These are phyloP conservation scores for Clonostachys rosea DNA, from an alignment of 2,329 filamentous ascomycete genomes.

Conservation along the genomic window DNA sequence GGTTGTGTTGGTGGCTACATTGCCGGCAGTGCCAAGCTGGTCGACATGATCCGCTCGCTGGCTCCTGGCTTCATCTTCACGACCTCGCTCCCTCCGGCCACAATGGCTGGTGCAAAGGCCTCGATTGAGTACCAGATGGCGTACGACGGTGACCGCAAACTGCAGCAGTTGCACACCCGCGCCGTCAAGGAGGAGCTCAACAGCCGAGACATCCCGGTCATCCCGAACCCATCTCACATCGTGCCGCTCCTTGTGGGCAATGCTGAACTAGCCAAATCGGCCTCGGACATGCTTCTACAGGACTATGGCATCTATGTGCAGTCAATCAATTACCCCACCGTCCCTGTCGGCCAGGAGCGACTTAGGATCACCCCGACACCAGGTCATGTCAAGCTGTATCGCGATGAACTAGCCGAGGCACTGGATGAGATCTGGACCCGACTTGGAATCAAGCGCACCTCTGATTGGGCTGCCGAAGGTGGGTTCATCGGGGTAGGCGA, in stretches of 20 bases:
- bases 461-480: constrained; percentile 84
- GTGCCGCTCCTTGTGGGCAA: constrained; percentile 91
- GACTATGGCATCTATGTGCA: constrained; percentile 96
- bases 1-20: constrained; percentile 98
- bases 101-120: constrained; percentile 88
- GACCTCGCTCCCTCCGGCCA: constrained; percentile 89
- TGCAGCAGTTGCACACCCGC: constrained; percentile 95
- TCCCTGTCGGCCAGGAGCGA: constrained; percentile 95
- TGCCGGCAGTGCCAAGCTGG: constrained; percentile 78
- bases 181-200: constrained; percentile 84
- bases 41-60: constrained; percentile 90
- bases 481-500: constrained; percentile 94
- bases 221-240: constrained; percentile 96
- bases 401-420: constrained; percentile 78
- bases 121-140: constrained; percentile 92
- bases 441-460: constrained; percentile 86
- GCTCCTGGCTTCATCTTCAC: constrained; percentile 99
- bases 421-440: constrained; percentile 85
- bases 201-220: constrained; percentile 84
- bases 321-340: constrained; percentile 98
- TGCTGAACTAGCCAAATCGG: constrained; percentile 85
- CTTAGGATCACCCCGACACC: constrained; percentile 95
- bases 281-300: constrained; percentile 85
- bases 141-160: constrained; percentile 78
- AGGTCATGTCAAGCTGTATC: constrained; percentile 80